A percentile compares a stretch with the other conserved stretches of the same genome.
Evolutionary conservation across 352 stramenopile genomes (phyloP).

Genomic region (Globisporangium parvum): DNA sequence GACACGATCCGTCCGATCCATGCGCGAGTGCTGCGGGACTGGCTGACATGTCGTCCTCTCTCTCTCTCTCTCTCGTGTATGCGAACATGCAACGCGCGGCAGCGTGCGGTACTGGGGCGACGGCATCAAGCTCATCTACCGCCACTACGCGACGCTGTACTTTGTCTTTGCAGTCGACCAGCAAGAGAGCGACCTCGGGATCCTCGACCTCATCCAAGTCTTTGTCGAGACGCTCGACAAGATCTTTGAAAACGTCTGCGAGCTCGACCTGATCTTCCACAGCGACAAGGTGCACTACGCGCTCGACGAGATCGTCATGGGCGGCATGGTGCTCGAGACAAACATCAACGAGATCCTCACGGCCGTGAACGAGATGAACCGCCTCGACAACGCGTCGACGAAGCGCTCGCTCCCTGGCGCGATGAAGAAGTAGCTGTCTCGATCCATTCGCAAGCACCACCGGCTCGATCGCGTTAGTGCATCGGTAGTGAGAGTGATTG

Average conservation of each 20-base stretch:
- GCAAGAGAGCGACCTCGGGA: constrained; percentile 98
- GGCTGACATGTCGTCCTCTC: not conserved
- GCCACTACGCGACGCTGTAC: constrained; percentile 99
- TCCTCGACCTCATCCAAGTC: constrained; percentile 99
- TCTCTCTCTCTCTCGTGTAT: constrained; percentile 5
- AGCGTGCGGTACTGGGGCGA: constrained; percentile 92
- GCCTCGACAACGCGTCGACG: constrained; percentile 82
- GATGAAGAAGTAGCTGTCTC: constrained; percentile 61
- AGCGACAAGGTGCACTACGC: constrained; percentile 96
- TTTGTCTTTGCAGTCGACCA: constrained; percentile 99
- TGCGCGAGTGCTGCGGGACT: no score
- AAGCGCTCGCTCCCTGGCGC: constrained; percentile 70
- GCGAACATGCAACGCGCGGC: not conserved
- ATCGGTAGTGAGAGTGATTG: no score
- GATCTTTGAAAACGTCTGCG: constrained; percentile 99
- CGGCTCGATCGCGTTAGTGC: constrained; percentile 1
- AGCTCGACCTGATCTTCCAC: constrained; percentile 99
- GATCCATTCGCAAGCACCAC: constrained; percentile 2
- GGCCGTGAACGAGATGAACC: constrained; percentile 96
- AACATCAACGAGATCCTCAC: constrained; percentile 98
- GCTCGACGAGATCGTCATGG: constrained; percentile 99
- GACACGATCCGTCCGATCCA: not conserved
- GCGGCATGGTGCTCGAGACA: constrained; percentile 99
- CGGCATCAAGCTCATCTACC: constrained; percentile 98
- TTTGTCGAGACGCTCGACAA: constrained; percentile 97